Base-by-base conservation (phyloP, 352 stramenopile genomes). In the Phytopythium oedochilum region DNA sequence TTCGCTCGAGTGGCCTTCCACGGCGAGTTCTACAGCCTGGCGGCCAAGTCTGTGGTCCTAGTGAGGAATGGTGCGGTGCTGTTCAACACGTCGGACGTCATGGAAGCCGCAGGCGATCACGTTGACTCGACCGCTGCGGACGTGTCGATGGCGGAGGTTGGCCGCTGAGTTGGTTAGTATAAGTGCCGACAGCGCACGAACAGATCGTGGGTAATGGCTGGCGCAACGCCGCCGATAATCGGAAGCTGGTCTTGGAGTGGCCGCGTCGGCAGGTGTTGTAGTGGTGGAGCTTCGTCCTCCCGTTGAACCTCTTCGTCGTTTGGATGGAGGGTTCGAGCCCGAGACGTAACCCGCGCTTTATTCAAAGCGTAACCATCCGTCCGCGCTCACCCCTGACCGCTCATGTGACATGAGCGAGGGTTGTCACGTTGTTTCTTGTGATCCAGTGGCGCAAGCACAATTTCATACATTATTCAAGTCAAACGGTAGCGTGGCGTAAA, bases 11-110 rank as follows among this genome's bases (percentile, higher is more conserved):
- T 90, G 23, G 22, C 46, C 2, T 91, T 75, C 51, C 53, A 63
- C 17, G 62, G 55, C 22, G 60, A 23, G 8, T 67, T 56, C 14
- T 86, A 78, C 46, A 35, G 75, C 6, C 51, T 91, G 15, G 43
- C 64, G 18, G 28, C 67, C 3, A 64, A 63, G 11, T 87, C 77
- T 0, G 66, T 91, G 17, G 47, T 83, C 38, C 78, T 91, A 28
- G 11, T 88, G 17, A 75, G 74, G 49, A 55, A 71, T 43, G 49
- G 44, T 23, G 48, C 26, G 32, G 4, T 84, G 11, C 20, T 89
- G 7, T 91, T 83, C 49, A 70, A 91, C 44, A 86, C 78, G 14
- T 66, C 78, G 12, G 68, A 81, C 29, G 72, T 84, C 28, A 2
- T 25, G 17, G 20, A 34, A 14, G 32, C 3, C 17, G 1, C 17